Evolutionary conservation across 805 yeast genomes (phyloP).

Genomic region (Tetrapisispora arboricola): DNA sequence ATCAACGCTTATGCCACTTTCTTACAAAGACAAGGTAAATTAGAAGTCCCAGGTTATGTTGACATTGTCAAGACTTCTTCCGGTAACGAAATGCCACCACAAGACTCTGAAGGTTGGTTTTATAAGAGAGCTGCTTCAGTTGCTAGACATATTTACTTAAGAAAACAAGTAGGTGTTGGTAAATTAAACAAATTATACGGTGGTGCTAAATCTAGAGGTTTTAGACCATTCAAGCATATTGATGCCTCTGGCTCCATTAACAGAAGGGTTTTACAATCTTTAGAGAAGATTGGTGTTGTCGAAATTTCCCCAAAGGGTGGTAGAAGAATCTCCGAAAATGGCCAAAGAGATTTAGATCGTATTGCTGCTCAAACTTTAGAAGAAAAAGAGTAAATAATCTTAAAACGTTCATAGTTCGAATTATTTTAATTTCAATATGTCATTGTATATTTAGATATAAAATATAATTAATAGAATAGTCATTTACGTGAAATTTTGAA

Average conservation of each 20-base stretch:
- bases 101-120: constrained; percentile 99
- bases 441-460: constrained; percentile 2
- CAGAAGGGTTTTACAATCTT: constrained; percentile 97
- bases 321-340: constrained; percentile 97
- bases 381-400: constrained; percentile 50
- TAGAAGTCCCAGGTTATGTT: constrained; percentile 99
- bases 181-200: constrained; percentile 98
- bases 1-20: constrained; percentile 99
- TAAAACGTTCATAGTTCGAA: constrained; percentile 2
- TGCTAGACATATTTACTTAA: constrained; percentile 99
- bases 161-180: constrained; percentile 99
- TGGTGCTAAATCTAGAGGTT: constrained; percentile 98
- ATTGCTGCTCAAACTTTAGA: constrained; percentile 98
- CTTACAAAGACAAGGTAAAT: constrained; percentile 99
- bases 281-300: constrained; percentile 95
- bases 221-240: constrained; percentile 95
- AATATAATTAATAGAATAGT: constrained; percentile 1
- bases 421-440: constrained; percentile 1
- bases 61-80: constrained; percentile 98
- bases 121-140: constrained; percentile 99
- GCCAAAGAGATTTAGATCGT: constrained; percentile 99
- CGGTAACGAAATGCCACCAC: constrained; percentile 99
- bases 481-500: not conserved
- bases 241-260: constrained; percentile 99
- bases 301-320: constrained; percentile 98